phyloP scores from a whole-genome alignment of 371 early-diverging fungal genomes.

The Dichotomocladium elegans region DNA sequence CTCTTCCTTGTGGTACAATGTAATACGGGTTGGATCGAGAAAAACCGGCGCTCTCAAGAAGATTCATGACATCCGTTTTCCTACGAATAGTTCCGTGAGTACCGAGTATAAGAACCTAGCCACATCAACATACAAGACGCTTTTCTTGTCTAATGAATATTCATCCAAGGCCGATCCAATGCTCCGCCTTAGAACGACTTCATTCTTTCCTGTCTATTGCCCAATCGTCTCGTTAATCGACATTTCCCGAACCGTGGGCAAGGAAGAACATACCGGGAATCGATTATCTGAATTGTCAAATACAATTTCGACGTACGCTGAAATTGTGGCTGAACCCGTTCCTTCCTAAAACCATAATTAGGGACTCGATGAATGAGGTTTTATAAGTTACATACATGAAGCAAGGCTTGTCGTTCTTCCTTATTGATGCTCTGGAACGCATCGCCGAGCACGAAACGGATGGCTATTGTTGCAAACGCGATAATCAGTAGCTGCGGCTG shows the following conservation, averaged over 20 bases:
- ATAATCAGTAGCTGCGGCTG: background rate
- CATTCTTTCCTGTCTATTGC: conserved; percentile 79
- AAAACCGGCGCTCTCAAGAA: conserved; percentile 97
- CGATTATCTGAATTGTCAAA: conserved; percentile 96
- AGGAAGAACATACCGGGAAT: conserved; percentile 71
- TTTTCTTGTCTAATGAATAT: conserved; percentile 93
- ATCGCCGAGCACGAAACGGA: conserved; percentile 95
- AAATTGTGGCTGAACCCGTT: conserved; percentile 87
- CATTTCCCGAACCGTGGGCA: background rate
- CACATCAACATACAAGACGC: conserved; percentile 52
- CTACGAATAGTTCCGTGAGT: conserved; percentile 34
- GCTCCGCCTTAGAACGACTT: conserved; percentile 87
- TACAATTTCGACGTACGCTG: conserved; percentile 96
- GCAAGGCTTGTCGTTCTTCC: conserved; percentile 90
- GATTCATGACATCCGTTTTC: conserved; percentile 88
- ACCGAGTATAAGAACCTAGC: too few relatives aligned
- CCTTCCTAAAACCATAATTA: conserved; percentile 73
- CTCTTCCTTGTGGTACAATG: conserved; percentile 99
- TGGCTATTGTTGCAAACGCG: conserved; percentile 54
- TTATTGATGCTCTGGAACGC: conserved; percentile 88
- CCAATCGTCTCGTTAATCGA: background rate
- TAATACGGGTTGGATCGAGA: conserved; percentile 98
- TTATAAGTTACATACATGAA: conserved; percentile 73
- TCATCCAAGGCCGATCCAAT: conserved; percentile 97
- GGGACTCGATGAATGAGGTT: background rate